A percentile compares a stretch with the other conserved stretches of the same genome.
These are phyloP conservation scores for Strobilomyces dryophilus DNA, from an alignment of 768 basidiomycete species.

Conservation along the genomic window DNA sequence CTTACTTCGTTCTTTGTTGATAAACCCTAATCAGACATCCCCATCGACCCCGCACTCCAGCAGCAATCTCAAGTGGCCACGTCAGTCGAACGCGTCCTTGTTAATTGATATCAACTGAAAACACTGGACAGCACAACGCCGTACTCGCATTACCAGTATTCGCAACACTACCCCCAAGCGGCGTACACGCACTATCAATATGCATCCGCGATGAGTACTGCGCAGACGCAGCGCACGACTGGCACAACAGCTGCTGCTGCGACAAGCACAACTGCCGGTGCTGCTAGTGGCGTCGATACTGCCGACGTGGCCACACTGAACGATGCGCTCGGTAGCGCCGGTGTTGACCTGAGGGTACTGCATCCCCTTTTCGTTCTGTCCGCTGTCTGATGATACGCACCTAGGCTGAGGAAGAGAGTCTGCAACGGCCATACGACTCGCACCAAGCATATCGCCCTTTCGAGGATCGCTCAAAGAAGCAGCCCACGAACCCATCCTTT, in stretches of 20 bases:
- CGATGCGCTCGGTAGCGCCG: slow-evolving; percentile 82
- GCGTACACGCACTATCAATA: slow-evolving; percentile 43
- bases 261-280: slow-evolving; percentile 11
- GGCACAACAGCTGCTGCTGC: slow-evolving; percentile 6
- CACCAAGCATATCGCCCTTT: slow-evolving; percentile 61
- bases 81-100: slow-evolving; percentile 28
- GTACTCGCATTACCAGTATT: slow-evolving; percentile 47
- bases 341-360: slow-evolving; percentile 76
- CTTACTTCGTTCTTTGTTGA: neutral
- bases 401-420: slow-evolving; percentile 84
- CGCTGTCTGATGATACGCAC: neutral
- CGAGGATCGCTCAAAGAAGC: slow-evolving; percentile 78
- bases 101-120: neutral
- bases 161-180: slow-evolving; percentile 35
- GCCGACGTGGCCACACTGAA: slow-evolving; percentile 76
- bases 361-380: neutral
- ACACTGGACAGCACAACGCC: slow-evolving; percentile 36
- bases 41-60: slow-evolving; percentile 67
- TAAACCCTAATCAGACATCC: slow-evolving; percentile 42
- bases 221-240: slow-evolving; percentile 33
- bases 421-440: slow-evolving; percentile 62
- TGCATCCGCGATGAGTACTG: slow-evolving; percentile 26
- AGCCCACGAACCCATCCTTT: slow-evolving; percentile 65
- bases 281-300: slow-evolving; percentile 47
- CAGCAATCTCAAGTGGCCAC: slow-evolving; percentile 48